A percentile compares a stretch with the other conserved stretches of the same genome.
These are phyloP conservation scores for Juglanconis sp. DNA, from an alignment of 2,329 filamentous ascomycete genomes.

Conservation along the genomic window DNA sequence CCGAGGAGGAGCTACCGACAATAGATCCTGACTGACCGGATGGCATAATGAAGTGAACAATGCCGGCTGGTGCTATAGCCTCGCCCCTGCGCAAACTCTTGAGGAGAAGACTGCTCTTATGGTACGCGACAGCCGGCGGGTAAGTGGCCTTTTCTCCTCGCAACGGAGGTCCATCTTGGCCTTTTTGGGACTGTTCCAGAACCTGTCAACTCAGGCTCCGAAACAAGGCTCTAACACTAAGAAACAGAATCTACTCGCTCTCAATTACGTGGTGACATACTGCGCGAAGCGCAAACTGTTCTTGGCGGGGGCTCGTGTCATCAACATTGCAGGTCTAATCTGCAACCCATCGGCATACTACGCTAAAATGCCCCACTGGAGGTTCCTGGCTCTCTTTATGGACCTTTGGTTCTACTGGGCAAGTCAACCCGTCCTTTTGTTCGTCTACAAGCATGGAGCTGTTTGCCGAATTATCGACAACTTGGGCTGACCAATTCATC, in stretches of 20 bases:
- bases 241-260: neutral
- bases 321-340: slow-evolving; percentile 1
- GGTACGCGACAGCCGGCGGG: neutral
- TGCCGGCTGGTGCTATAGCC: neutral
- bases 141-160: too few species aligned
- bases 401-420: neutral
- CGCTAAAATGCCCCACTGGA: neutral
- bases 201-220: too few species aligned
- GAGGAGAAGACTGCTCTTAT: neutral
- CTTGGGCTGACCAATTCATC: neutral
- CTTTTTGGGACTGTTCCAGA: too few species aligned
- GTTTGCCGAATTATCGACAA: too few species aligned
- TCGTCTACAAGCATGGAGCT: too few species aligned
- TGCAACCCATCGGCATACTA: neutral
- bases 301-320: neutral
- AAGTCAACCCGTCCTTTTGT: neutral
- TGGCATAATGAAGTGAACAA: neutral
- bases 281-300: neutral
- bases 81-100: neutral
- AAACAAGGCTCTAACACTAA: too few species aligned
- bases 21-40: neutral
- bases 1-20: neutral
- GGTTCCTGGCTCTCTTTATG: neutral
- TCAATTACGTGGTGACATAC: neutral
- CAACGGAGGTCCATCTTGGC: too few species aligned